Evolutionary conservation across 225 moss, liverwort and hornwort genomes (phyloP).

Genomic region (Physcomitrium patens): DNA sequence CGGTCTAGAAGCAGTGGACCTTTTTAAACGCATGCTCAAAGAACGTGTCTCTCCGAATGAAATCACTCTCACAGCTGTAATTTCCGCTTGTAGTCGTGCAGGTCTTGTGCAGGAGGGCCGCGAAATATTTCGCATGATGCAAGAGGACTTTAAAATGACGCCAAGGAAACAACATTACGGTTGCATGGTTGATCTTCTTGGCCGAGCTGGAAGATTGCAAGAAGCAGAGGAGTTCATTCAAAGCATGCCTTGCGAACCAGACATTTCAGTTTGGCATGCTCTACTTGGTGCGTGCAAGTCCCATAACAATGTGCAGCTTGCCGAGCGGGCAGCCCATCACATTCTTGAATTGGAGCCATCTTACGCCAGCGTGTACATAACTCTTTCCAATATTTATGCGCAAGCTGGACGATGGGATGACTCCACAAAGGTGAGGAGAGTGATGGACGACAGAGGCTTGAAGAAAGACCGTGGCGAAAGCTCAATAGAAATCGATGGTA

Average conservation of each 20-base stretch:
- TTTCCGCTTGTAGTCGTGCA: constrained; percentile 50
- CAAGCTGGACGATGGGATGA: constrained; percentile 57
- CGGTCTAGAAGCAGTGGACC: constrained; percentile 35
- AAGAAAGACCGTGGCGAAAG: constrained; percentile 50
- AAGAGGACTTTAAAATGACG: constrained; percentile 32
- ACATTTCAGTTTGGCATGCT: constrained; percentile 44
- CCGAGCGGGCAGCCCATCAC: constrained; percentile 46
- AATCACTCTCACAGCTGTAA: constrained; percentile 47
- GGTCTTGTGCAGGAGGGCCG: constrained; percentile 43
- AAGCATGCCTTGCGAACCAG: constrained; percentile 45
- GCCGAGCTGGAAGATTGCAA: constrained; percentile 45
- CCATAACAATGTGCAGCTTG: constrained; percentile 31
- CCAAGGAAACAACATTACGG: constrained; percentile 56
- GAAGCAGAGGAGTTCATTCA: constrained; percentile 41
- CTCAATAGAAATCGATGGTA: constrained; percentile 40
- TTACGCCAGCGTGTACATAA: constrained; percentile 42
- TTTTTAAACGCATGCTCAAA: constrained; percentile 46
- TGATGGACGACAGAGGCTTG: constrained; percentile 51
- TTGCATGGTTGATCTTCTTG: constrained; percentile 51
- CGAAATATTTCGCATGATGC: constrained; percentile 38
- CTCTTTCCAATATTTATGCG: constrained; percentile 53
- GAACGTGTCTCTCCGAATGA: constrained; percentile 37
- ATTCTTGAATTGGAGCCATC: constrained; percentile 36
- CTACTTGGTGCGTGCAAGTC: constrained; percentile 48
- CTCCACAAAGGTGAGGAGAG: constrained; percentile 43